Evolutionary conservation across 1,284 basidiomycete genomes (phyloP), one percentile per base, ranked within the genome.

Genomic region (Porogramme epimiltina): DNA sequence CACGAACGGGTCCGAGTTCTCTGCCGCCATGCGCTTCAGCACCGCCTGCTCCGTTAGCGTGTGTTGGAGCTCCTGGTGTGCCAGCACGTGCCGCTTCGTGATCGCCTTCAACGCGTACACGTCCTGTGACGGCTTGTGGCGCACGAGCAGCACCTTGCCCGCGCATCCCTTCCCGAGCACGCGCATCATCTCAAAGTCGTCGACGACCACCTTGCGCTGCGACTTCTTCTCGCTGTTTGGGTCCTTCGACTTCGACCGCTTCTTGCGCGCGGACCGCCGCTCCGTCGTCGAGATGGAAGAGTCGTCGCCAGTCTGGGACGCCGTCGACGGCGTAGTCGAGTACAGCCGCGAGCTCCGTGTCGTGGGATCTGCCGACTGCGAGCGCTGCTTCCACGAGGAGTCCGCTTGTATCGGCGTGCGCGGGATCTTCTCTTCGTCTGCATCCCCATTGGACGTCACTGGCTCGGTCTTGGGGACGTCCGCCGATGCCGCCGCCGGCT

Each of bases 161-260:
- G 95, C 95, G 65, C 95, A 98, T 1, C 95, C 96, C 73, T 95
- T 97, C 15, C 95, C 95, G 6, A 98, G 77, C 18, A 98, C 95
- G 22, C 93, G 82, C 79, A 97, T 89, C 81, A 98, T 92, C 73
- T 98, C 93, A 69, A 98, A 98, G 72, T 98, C 95, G 62, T 93
- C 84, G 54, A 98, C 80, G 41, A 77, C 74, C 26, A 91, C 88
- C 68, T 91, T 90, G 51, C 84, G 79, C 51, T 81, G 77, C 9
- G 78, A 75, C 55, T 82, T 84, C 63, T 72, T 72, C 58, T 75
- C 73, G 65, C 77, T 73, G 52, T 68, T 74, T 16, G 79, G 81
- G 51, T 77, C 74, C 38, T 68, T 73, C 6, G 82, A 82, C 59
- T 77, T 75, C 28, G 80, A 77, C 16, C 80, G 79, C 61, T 84